These are phyloP conservation scores for Neurospora sp. DNA, from an alignment of 495 filamentous ascomycete species.

Conservation along the genomic window DNA sequence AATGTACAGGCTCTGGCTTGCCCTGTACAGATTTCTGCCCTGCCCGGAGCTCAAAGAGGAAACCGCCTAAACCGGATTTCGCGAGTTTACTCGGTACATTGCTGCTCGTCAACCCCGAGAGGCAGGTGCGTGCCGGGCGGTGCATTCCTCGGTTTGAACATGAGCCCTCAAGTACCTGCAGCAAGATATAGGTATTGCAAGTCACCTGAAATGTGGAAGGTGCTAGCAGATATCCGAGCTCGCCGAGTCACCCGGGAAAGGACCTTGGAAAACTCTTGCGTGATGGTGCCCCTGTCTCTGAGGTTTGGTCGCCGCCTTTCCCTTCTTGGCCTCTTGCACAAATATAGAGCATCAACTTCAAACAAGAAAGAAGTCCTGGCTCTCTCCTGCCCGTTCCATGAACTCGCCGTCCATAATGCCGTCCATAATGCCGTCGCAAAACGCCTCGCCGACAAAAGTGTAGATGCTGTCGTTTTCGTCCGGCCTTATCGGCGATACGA, in stretches of 20 bases:
- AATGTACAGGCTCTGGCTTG: too few relatives aligned
- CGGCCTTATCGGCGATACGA: background rate
- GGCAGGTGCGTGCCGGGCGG: background rate
- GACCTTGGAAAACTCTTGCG: background rate
- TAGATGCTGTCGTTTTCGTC: background rate
- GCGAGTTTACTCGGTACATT: background rate
- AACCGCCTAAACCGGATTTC: too few relatives aligned
- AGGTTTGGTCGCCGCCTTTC: background rate
- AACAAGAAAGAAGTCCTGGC: background rate
- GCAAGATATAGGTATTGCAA: background rate
- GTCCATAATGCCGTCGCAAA: conserved; percentile 11
- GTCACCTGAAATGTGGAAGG: background rate
- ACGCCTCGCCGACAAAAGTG: conserved; percentile 8
- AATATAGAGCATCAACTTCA: background rate
- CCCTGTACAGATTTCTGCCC: too few relatives aligned
- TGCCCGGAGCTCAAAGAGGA: too few relatives aligned
- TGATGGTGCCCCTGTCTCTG: background rate
- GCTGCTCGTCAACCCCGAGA: background rate
- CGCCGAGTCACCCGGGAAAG: background rate
- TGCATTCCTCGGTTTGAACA: background rate
- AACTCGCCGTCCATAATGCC: conserved; percentile 11
- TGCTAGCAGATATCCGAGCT: background rate
- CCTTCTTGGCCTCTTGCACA: background rate
- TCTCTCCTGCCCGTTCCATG: background rate
- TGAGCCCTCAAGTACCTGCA: background rate